Evolutionary conservation across 257 asterid genomes (phyloP), one percentile per base, ranked within the genome.

Genomic region (Gentiana macrophylla): DNA sequence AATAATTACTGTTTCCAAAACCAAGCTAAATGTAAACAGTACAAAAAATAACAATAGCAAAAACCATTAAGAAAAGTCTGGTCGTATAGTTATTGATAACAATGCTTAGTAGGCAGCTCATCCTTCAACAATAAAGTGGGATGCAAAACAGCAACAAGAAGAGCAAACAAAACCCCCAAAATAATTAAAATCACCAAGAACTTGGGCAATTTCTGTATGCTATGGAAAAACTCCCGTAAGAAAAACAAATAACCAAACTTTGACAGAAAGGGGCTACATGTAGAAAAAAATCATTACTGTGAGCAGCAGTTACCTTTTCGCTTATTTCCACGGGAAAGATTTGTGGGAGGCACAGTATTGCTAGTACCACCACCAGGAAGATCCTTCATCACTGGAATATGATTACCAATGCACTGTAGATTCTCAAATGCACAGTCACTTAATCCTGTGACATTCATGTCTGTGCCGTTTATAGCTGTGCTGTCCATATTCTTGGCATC

Each of bases 401-500:
- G 89, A 72, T 64, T 64, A 53, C 89, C 94, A 61, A 67, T 45
- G 72, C 94, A 86, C 7, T 67, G 89, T 53, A 78, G 76, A 72
- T 68, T 65, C 59, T 81, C 92, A 59, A 77, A 78, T 62, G 76
- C 92, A 70, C 94, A 87, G 52, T 77, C 96, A 55, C 49, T 75
- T 46, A 73, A 64, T 38, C 77, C 85, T 58, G 75, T 86, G 46
- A 41, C 46, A 41, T 41, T 41, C 46, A 41, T 41, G 24, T 24
- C 24, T 24, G 24, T 15, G n/a, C 69, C 73, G 43, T 57, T 72
- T 60, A 84, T 66, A 13, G 62, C 84, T 49, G 55, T 35, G 45
- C 50, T 63, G 3, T 72, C 81, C 4, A 52, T 36, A 61, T 35
- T 63, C 63, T 60, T 65, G 41, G 76, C 72, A 62, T 84, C 96